These are phyloP conservation scores for Lumnitzera racemosa DNA, from an alignment of 345 rosid genomes.

Conservation along the genomic window DNA sequence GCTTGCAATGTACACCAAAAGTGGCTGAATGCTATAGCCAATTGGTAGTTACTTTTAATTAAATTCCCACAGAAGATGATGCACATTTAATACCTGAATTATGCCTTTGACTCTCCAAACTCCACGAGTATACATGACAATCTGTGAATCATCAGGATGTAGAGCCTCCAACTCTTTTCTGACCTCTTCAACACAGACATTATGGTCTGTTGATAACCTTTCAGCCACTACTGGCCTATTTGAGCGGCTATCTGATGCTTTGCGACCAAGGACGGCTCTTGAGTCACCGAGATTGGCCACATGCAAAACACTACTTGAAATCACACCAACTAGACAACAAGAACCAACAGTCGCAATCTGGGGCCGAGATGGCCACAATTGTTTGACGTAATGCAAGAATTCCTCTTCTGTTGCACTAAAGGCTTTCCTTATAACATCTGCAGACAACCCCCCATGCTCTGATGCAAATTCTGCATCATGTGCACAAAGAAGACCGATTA, in stretches of 20 bases:
- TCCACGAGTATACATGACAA: conserved; percentile 44
- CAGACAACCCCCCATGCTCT: conserved; percentile 49
- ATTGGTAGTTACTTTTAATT: background rate
- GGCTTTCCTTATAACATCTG: conserved; percentile 44
- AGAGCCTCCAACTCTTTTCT: conserved; percentile 66
- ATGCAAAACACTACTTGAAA: conserved; percentile 31
- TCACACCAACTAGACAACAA: conserved; percentile 58
- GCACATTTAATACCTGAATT: conserved; percentile 41
- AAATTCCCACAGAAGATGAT: background rate
- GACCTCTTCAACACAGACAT: conserved; percentile 55
- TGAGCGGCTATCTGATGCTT: conserved; percentile 12
- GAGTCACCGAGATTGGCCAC: conserved; percentile 73
- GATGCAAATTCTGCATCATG: conserved; percentile 24
- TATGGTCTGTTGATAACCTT: conserved; percentile 53
- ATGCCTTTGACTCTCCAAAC: conserved; percentile 74
- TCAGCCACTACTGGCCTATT: conserved; percentile 37
- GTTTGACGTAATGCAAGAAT: conserved; percentile 44
- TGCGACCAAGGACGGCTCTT: conserved; percentile 54
- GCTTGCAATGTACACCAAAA: no score
- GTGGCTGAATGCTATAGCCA: no score
- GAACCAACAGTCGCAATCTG: conserved; percentile 59
- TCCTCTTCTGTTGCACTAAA: conserved; percentile 46
- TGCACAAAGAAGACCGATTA: no score
- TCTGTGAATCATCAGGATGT: conserved; percentile 58
- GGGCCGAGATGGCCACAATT: conserved; percentile 33